These are phyloP conservation scores for Russula dissimulans DNA, from an alignment of 768 basidiomycete genomes.

Conservation along the genomic window DNA sequence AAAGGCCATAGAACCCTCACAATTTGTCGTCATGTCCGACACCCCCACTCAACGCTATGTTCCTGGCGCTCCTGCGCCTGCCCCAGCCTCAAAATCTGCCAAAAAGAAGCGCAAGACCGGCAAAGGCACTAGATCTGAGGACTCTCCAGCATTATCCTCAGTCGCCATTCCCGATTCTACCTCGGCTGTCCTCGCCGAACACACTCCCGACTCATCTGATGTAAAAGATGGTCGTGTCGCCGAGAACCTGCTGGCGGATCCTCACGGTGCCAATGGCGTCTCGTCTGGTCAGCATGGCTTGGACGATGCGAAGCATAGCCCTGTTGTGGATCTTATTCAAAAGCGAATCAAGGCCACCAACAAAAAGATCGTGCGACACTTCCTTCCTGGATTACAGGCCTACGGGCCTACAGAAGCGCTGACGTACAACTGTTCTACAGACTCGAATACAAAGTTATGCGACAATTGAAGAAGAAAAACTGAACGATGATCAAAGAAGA, in stretches of 20 bases:
- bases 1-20: background rate
- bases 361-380: slow-evolving; percentile 70
- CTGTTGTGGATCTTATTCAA: slow-evolving; percentile 67
- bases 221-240: slow-evolving; percentile 9
- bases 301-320: slow-evolving; percentile 45
- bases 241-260: slow-evolving; percentile 10
- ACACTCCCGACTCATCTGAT: slow-evolving; percentile 9
- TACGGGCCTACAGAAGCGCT: slow-evolving; percentile 3
- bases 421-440: slow-evolving; percentile 31
- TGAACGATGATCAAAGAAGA: slow-evolving; percentile 84
- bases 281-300: slow-evolving; percentile 20
- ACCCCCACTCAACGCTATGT: slow-evolving; percentile 43
- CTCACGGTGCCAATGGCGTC: slow-evolving; percentile 10
- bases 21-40: slow-evolving; percentile 28
- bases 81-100: slow-evolving; percentile 49
- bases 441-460: slow-evolving; percentile 66
- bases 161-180: slow-evolving; percentile 19
- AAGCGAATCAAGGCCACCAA: slow-evolving; percentile 68
- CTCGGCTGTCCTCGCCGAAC: slow-evolving; percentile 12
- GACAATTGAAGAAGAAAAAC: slow-evolving; percentile 52
- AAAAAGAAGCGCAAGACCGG: slow-evolving; percentile 60
- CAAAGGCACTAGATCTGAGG: slow-evolving; percentile 32
- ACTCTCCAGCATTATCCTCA: slow-evolving; percentile 20
- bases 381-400: slow-evolving; percentile 16
- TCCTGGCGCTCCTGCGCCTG: slow-evolving; percentile 67